A percentile compares a stretch with the other conserved stretches of the same genome.
Evolutionary conservation across 352 stramenopile genomes (phyloP).

Genomic region (Nothophytophthora sp.): DNA sequence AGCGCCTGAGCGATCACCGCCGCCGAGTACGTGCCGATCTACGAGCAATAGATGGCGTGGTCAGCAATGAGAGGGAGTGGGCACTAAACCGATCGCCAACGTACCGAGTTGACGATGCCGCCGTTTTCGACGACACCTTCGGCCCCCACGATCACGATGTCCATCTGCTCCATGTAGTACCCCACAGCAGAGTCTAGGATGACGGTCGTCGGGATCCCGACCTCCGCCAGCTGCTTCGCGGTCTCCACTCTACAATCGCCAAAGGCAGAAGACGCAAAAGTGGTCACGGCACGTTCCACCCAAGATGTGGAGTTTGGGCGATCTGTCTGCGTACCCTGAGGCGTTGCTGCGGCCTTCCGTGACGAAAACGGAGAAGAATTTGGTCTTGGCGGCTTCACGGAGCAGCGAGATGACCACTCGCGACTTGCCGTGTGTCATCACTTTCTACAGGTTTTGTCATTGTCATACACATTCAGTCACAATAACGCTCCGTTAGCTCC

Average conservation of each 20-base stretch:
- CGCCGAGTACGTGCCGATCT: conserved; percentile 95
- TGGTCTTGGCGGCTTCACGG: conserved; percentile 88
- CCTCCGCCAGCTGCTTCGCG: conserved; percentile 80
- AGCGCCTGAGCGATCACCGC: conserved; percentile 94
- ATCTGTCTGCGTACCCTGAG: conserved; percentile 63
- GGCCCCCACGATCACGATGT: conserved; percentile 96
- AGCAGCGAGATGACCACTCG: conserved; percentile 93
- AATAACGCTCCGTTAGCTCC: not conserved
- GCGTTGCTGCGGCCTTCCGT: conserved; percentile 93
- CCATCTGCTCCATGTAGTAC: conserved; percentile 96
- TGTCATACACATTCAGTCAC: not conserved
- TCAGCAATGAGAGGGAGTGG: not conserved
- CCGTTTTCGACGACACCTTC: conserved; percentile 98
- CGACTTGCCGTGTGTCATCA: conserved; percentile 95
- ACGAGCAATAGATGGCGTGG: not conserved
- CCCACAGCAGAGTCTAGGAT: conserved; percentile 96
- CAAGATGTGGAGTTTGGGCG: not conserved
- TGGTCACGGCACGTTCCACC: not conserved
- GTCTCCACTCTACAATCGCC: conserved; percentile 46
- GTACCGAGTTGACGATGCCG: conserved; percentile 96
- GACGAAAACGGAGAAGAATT: conserved; percentile 94
- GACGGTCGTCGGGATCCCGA: conserved; percentile 94
- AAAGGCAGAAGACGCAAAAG: conserved; percentile 2
- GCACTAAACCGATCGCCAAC: conserved; percentile 1
- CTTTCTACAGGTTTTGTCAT: conserved; percentile 55